These are phyloP conservation scores for Acanthochlamys bracteata DNA, from an alignment of 106 monocot species.

Conservation along the genomic window DNA sequence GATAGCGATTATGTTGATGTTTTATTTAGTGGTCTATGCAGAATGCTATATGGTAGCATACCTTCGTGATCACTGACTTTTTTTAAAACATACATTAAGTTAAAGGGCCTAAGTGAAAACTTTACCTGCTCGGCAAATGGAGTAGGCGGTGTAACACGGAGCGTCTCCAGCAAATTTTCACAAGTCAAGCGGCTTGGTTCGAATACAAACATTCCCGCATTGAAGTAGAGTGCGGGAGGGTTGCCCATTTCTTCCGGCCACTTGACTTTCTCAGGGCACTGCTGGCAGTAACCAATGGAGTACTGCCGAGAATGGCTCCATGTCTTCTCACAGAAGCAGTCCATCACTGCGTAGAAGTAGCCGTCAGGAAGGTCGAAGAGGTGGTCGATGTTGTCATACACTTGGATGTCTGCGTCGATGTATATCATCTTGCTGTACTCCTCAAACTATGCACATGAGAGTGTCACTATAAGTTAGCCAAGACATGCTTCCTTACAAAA, in stretches of 20 bases:
- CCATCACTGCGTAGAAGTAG: constrained; percentile 69
- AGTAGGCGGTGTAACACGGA: constrained; percentile 37
- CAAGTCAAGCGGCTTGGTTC: constrained; percentile 67
- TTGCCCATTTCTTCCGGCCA: constrained; percentile 61
- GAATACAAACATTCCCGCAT: constrained; percentile 79
- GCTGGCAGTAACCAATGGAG: constrained; percentile 67
- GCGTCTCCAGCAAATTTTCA: no score
- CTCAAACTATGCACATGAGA: constrained; percentile 38
- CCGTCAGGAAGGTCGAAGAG: constrained; percentile 55
- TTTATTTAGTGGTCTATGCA: no score
- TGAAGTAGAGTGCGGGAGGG: constrained; percentile 76
- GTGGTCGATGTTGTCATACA: constrained; percentile 68
- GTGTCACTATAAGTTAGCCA: background rate
- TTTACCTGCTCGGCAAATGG: constrained; percentile 80
- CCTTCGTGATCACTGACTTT: no score
- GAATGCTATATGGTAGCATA: no score
- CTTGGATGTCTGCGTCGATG: constrained; percentile 84
- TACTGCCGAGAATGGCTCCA: constrained; percentile 69
- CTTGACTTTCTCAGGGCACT: constrained; percentile 46
- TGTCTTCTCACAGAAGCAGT: constrained; percentile 86
- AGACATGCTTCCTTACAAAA: no score
- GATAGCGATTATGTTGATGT: no score
- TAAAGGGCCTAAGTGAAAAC: no score
- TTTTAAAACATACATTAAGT: no score
- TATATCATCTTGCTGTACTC: constrained; percentile 78